Evolutionary conservation across 768 basidiomycete species (phyloP).

Genomic region (Termitomyces sp.): DNA sequence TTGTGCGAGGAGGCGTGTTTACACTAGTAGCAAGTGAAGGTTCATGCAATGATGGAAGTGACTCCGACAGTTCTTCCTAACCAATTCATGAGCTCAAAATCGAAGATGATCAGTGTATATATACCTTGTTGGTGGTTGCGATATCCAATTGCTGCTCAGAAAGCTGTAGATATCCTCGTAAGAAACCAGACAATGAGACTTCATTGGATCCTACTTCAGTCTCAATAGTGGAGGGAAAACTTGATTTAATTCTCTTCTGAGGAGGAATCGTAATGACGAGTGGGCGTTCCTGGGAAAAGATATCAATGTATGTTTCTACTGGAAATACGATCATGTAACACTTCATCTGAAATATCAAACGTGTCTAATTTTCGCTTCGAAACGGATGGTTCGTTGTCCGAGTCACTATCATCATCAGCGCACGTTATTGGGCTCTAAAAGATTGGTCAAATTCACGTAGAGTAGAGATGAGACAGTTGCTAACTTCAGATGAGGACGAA

Average conservation of each 20-base stretch:
- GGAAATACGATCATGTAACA: not conserved
- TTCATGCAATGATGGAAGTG: not conserved
- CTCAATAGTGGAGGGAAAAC: too few relatives aligned
- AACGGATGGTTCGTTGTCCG: conserved; percentile 2
- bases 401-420: not conserved
- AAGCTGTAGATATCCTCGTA: not conserved
- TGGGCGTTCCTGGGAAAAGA: not conserved
- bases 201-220: not conserved
- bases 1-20: not conserved
- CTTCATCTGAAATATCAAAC: conserved; percentile 4
- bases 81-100: not conserved
- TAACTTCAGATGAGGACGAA: not conserved
- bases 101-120: too few relatives aligned
- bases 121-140: not conserved
- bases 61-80: not conserved
- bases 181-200: not conserved
- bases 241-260: not conserved
- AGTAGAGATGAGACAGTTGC: too few relatives aligned
- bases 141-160: not conserved
- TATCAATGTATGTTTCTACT: not conserved
- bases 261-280: conserved; percentile 4
- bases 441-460: not conserved
- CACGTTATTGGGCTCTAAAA: not conserved
- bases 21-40: not conserved
- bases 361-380: conserved; percentile 2